A percentile compares a stretch with the other conserved stretches of the same genome.
Evolutionary conservation across 345 rosid genomes (phyloP).

Genomic region (Clarkia xantiana): DNA sequence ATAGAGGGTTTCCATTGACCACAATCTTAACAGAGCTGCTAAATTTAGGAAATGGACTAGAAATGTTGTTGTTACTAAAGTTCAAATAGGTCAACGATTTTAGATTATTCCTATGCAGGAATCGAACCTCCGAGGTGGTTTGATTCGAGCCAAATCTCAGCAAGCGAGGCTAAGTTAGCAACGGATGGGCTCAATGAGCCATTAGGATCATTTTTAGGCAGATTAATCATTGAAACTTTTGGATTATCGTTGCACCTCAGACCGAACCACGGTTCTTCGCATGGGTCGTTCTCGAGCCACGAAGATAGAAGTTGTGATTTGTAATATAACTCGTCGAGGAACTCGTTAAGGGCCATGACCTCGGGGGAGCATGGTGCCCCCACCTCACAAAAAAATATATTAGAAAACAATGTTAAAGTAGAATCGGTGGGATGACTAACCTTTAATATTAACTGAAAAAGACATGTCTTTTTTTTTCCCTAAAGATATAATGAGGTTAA

Average conservation of each 20-base stretch:
- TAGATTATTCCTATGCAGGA: constrained; percentile 47
- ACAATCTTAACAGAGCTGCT: constrained; percentile 15
- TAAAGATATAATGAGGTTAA: no score
- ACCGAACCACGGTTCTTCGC: constrained; percentile 45
- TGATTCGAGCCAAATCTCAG: constrained; percentile 27
- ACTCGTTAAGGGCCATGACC: constrained; percentile 49
- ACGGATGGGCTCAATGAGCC: constrained; percentile 57
- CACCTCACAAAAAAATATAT: no score
- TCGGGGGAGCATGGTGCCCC: constrained; percentile 39
- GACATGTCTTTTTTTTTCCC: no score
- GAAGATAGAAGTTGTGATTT: constrained; percentile 36
- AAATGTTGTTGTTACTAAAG: constrained; percentile 42
- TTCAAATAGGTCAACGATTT: constrained; percentile 35
- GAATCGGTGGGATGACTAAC: no score
- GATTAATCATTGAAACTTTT: constrained; percentile 21
- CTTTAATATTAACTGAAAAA: no score
- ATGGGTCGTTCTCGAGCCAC: constrained; percentile 57
- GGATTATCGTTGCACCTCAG: constrained; percentile 17
- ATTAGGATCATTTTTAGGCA: constrained; percentile 35
- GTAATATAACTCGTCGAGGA: constrained; percentile 43
- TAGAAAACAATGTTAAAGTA: no score
- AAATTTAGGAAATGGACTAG: constrained; percentile 46
- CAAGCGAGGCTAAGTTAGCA: constrained; percentile 30
- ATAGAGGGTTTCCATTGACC: constrained; percentile 28
- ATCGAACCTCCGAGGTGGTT: constrained; percentile 35